Percentiles rank a stretch among this genome's conserved stretches.
phyloP scores from a whole-genome alignment of 139 green algal species.

The Coccomyxa sp. region DNA sequence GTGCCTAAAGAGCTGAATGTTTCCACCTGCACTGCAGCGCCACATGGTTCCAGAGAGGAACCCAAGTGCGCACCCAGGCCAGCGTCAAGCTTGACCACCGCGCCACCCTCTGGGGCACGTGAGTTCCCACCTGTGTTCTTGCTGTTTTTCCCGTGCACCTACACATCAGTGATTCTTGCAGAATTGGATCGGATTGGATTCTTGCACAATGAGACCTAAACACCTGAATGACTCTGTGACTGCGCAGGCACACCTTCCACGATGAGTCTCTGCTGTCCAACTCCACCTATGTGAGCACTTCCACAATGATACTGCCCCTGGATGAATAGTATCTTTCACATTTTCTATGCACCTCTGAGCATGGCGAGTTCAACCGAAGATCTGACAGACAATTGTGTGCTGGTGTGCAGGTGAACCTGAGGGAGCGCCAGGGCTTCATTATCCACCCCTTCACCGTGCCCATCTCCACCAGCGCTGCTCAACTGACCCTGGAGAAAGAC shows the following conservation, averaged over 20 bases:
- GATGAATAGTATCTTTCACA: background rate
- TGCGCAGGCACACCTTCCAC: conserved; percentile 27
- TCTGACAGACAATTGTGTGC: background rate
- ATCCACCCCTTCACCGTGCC: conserved; percentile 27
- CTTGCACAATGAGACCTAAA: too few relatives aligned
- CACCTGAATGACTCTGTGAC: background rate
- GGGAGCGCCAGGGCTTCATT: conserved; percentile 29
- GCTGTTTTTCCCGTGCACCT: too few relatives aligned
- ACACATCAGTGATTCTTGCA: too few relatives aligned
- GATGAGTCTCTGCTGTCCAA: conserved; percentile 9
- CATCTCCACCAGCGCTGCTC: conserved; percentile 4
- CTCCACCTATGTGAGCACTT: conserved; percentile 12
- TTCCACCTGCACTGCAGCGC: background rate
- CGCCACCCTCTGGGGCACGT: conserved; percentile 24
- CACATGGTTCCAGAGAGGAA: conserved; percentile 26
- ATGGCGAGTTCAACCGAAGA: background rate
- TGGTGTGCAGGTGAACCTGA: conserved; percentile 17
- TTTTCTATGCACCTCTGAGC: background rate
- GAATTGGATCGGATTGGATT: too few relatives aligned
- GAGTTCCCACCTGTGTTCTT: background rate
- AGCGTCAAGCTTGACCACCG: conserved; percentile 13
- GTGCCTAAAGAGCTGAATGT: background rate
- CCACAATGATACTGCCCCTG: background rate
- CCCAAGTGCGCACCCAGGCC: conserved; percentile 19
- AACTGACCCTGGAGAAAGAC: conserved; percentile 15